Percentiles rank a stretch among this genome's conserved stretches.
These are phyloP conservation scores for Hypsizygus marmoreus DNA, from an alignment of 768 basidiomycete genomes.

Conservation along the genomic window DNA sequence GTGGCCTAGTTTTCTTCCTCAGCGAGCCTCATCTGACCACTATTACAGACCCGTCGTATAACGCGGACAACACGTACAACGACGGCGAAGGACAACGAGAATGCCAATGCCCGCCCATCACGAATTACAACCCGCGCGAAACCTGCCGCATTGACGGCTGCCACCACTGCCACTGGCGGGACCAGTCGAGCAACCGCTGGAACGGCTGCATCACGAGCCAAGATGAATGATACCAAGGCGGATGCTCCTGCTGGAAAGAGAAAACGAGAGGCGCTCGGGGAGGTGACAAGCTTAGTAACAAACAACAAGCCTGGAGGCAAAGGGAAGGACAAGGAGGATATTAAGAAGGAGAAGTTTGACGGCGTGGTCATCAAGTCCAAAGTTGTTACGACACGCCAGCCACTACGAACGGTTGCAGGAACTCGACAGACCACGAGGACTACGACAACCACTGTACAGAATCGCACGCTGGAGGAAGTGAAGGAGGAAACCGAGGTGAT, in stretches of 20 bases:
- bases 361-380: constrained; percentile 64
- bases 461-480: constrained; percentile 17
- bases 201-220: constrained; percentile 56
- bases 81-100: constrained; percentile 71
- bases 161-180: constrained; percentile 37
- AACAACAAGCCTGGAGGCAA: constrained; percentile 50
- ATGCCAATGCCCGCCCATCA: constrained; percentile 66
- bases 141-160: constrained; percentile 43
- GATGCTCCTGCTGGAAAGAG: constrained; percentile 65
- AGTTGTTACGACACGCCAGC: constrained; percentile 45
- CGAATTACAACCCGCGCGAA: constrained; percentile 66
- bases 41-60: constrained; percentile 65
- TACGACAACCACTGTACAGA: constrained; percentile 23
- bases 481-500: constrained; percentile 31
- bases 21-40: constrained; percentile 8
- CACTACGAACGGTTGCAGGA: constrained; percentile 53
- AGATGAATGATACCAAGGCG: constrained; percentile 41
- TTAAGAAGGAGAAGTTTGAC: constrained; percentile 56
- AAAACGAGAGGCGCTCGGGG: constrained; percentile 79
- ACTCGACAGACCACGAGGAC: constrained; percentile 40
- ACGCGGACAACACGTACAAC: constrained; percentile 51
- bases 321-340: constrained; percentile 62
- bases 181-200: constrained; percentile 49
- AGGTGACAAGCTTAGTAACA: constrained; percentile 54
- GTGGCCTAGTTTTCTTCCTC: constrained; percentile 19